These are phyloP conservation scores for Candida dajiaensis DNA, from an alignment of 805 yeast genomes.

Conservation along the genomic window DNA sequence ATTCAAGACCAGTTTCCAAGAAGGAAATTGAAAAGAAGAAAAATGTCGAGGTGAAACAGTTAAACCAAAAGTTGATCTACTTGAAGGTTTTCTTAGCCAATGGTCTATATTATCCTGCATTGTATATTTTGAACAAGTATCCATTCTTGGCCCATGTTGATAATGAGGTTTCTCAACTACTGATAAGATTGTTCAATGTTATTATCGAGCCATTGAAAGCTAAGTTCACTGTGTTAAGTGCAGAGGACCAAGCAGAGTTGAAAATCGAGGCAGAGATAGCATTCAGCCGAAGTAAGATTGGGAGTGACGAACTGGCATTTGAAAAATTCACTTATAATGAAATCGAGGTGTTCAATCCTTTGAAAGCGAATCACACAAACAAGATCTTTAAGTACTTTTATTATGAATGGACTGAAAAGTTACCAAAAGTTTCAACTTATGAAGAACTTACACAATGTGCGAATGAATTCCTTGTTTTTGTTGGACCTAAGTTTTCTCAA, in stretches of 20 bases:
- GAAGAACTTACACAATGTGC: conserved; percentile 45
- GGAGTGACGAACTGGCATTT: conserved; percentile 24
- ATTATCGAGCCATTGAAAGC: conserved; percentile 45
- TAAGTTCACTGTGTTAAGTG: conserved; percentile 15
- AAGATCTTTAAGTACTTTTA: conserved; percentile 35
- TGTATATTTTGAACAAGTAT: conserved; percentile 50
- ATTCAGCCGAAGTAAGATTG: conserved; percentile 14
- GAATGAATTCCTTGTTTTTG: conserved; percentile 42
- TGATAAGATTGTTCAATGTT: conserved; percentile 44
- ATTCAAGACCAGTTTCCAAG: conserved; percentile 4
- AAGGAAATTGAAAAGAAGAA: conserved; percentile 2
- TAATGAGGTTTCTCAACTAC: conserved; percentile 38
- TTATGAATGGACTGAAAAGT: conserved; percentile 38
- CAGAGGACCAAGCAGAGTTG: conserved; percentile 14
- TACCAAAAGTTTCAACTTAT: conserved; percentile 32
- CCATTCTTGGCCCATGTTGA: conserved; percentile 58
- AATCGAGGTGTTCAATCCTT: conserved; percentile 27
- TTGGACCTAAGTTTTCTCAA: conserved; percentile 50
- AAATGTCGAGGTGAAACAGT: neutral
- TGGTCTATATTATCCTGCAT: conserved; percentile 59
- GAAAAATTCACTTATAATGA: conserved; percentile 22
- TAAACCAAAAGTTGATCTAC: conserved; percentile 38
- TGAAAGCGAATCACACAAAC: conserved; percentile 14
- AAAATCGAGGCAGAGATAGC: conserved; percentile 23
- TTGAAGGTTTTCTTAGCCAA: conserved; percentile 47